A percentile compares a stretch with the other conserved stretches of the same genome.
These are phyloP conservation scores for Ilyonectria robusta DNA, from an alignment of 2,329 filamentous ascomycete species.

Conservation along the genomic window DNA sequence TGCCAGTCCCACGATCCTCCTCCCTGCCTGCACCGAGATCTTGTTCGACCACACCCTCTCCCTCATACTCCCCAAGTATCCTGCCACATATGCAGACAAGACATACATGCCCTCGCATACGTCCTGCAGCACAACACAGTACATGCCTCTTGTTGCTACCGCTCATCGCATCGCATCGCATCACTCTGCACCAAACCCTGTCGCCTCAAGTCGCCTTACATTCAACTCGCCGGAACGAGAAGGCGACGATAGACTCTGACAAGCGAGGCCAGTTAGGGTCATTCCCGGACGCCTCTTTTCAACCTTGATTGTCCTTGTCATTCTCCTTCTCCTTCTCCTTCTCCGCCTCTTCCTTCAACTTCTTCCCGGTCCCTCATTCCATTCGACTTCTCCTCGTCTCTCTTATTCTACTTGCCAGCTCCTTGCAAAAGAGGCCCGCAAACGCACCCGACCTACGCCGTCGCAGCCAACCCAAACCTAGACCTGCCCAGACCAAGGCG, in stretches of 20 bases:
- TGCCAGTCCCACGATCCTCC: conserved; percentile 30
- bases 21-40: conserved; percentile 20
- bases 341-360: not conserved
- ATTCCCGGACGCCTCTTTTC: conserved; percentile 31
- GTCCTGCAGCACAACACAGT: conserved; percentile 25
- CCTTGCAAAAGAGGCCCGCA: conserved; percentile 12
- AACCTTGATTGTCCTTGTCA: conserved; percentile 1
- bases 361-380: not conserved
- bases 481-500: conserved; percentile 32
- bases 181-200: conserved; percentile 32
- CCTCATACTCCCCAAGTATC: not conserved
- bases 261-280: conserved; percentile 25
- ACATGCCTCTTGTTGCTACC: conserved; percentile 38
- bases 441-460: conserved; percentile 17
- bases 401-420: not conserved
- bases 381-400: conserved; percentile 2
- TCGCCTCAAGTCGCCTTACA: conserved; percentile 24
- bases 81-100: conserved; percentile 6
- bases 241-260: conserved; percentile 37
- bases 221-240: conserved; percentile 32
- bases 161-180: conserved; percentile 38
- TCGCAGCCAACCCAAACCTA: conserved; percentile 24
- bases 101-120: conserved; percentile 20
- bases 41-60: conserved; percentile 24
- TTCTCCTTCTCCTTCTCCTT: conserved; percentile 2